Evolutionary conservation across 306 rosid species (phyloP), one percentile per base, ranked within the genome.

Genomic region (Begonia loranthoides): DNA sequence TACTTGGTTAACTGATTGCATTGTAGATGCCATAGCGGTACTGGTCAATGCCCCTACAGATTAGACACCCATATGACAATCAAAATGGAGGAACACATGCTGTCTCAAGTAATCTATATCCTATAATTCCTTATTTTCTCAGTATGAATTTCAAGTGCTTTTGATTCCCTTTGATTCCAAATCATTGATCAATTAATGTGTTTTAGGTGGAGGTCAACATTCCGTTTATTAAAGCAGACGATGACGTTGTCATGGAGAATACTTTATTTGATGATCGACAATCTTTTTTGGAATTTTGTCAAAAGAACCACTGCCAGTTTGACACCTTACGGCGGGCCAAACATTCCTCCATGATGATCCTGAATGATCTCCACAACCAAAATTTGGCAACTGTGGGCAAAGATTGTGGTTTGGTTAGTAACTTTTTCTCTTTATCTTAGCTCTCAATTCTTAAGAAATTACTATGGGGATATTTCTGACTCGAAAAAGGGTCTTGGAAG

Each of bases 271-370:
- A 68, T 17, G 57, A 52, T 41, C 70, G 86, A 64, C 22, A 45
- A 15, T 49, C 44, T 50, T 68, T 84, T 60, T 55, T 77, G 73
- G 66, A 33, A 52, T 75, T 68, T 52, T 84, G 87, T 34, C 72
- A 73, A 45, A 63, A 57, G 40, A 70, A 71, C 12, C 68, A 21
- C 24, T 66, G 66, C 56, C 84, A 81, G 51, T 78, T 78, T 64
- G 87, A 79, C 64, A 67, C 84, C 10, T 79, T 70, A 44, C 78
- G 80, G 17, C 73, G 68, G 52, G 92, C 87, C 16, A 81, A 78
- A 78, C 66, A 76, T 70, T 76, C 95, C 49, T 59, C 87, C 36
- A 71, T 72, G 68, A 81, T 72, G 77, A 72, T 76, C 57, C 65
- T 81, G 22, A 28, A 74, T 55, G 59, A 76, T 61, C 73, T 80